phyloP scores from a whole-genome alignment of 805 yeast genomes.

The Candida maltosa region DNA sequence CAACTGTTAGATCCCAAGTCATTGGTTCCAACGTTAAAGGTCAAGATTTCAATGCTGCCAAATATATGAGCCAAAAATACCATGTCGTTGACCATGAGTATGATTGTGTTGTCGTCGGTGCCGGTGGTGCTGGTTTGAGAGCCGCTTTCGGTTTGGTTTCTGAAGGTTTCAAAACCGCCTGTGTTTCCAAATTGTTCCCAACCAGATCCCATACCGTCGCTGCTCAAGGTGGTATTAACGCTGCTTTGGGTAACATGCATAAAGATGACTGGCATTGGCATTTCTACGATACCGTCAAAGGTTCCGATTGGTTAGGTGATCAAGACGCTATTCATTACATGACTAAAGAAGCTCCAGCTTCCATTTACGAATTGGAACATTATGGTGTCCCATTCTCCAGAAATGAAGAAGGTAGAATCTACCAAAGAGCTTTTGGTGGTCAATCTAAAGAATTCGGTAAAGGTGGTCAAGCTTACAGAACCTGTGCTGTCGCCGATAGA shows the following conservation, averaged over 20 bases:
- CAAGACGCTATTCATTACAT: conserved; percentile 99
- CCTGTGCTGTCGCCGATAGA: conserved; percentile 99
- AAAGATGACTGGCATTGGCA: conserved; percentile 99
- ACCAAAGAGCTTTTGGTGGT: conserved; percentile 99
- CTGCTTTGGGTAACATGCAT: conserved; percentile 99
- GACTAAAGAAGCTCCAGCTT: conserved; percentile 97
- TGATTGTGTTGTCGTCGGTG: conserved; percentile 97
- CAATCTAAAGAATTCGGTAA: conserved; percentile 94
- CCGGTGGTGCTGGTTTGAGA: conserved; percentile 99
- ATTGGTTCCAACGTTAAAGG: conserved; percentile 40
- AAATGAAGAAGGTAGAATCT: conserved; percentile 94
- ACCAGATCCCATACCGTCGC: conserved; percentile 99
- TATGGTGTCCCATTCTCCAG: conserved; percentile 98
- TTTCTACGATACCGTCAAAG: conserved; percentile 99
- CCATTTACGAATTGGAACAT: conserved; percentile 95
- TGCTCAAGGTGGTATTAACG: conserved; percentile 99
- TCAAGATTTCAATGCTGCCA: conserved; percentile 37
- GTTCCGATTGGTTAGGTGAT: conserved; percentile 99
- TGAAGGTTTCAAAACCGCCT: conserved; percentile 96
- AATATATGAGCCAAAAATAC: conserved; percentile 60
- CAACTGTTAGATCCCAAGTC: conserved; percentile 29
- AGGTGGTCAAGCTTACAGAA: conserved; percentile 99
- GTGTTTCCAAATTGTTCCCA: conserved; percentile 95
- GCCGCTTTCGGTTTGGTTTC: conserved; percentile 98
- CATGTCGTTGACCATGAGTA: conserved; percentile 96